Evolutionary conservation across 2,329 filamentous ascomycete species (phyloP).

Genomic region (Ramularia endophylla): DNA sequence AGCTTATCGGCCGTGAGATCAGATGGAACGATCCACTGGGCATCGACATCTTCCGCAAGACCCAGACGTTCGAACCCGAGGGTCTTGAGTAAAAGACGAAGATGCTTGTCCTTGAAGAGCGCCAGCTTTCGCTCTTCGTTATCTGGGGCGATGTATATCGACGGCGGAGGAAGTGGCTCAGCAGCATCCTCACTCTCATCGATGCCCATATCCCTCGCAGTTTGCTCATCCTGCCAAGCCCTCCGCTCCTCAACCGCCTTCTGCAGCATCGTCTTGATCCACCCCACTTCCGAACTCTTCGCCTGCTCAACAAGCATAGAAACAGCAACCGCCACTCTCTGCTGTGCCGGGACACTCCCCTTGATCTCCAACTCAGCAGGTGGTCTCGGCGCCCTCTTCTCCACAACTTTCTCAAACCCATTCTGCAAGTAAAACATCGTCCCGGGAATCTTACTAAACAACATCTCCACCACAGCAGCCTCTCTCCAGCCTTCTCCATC

Average conservation of each 20-base stretch:
- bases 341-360: slow-evolving; percentile 58
- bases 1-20: slow-evolving; percentile 59
- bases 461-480: slow-evolving; percentile 72
- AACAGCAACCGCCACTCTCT: slow-evolving; percentile 69
- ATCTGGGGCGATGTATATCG: slow-evolving; percentile 56
- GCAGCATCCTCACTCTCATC: slow-evolving; percentile 25
- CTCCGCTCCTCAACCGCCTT: slow-evolving; percentile 66
- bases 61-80: slow-evolving; percentile 63
- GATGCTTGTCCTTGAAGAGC: slow-evolving; percentile 82
- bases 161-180: slow-evolving; percentile 39
- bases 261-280: slow-evolving; percentile 68
- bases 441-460: slow-evolving; percentile 85
- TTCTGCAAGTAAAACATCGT: slow-evolving; percentile 86
- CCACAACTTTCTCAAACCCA: slow-evolving; percentile 74
- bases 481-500: slow-evolving; percentile 68
- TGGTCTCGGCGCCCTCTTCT: slow-evolving; percentile 59
- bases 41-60: slow-evolving; percentile 65
- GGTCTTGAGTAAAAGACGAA: slow-evolving; percentile 77
- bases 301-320: slow-evolving; percentile 74
- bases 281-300: slow-evolving; percentile 68
- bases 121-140: slow-evolving; percentile 62
- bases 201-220: slow-evolving; percentile 43
- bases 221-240: slow-evolving; percentile 68
- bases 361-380: slow-evolving; percentile 82
- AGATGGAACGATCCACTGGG: slow-evolving; percentile 71